Percentiles rank a stretch among this genome's conserved stretches.
Evolutionary conservation across 371 early-diverging fungal species (phyloP).

Genomic region (Blakeslea trispora): DNA sequence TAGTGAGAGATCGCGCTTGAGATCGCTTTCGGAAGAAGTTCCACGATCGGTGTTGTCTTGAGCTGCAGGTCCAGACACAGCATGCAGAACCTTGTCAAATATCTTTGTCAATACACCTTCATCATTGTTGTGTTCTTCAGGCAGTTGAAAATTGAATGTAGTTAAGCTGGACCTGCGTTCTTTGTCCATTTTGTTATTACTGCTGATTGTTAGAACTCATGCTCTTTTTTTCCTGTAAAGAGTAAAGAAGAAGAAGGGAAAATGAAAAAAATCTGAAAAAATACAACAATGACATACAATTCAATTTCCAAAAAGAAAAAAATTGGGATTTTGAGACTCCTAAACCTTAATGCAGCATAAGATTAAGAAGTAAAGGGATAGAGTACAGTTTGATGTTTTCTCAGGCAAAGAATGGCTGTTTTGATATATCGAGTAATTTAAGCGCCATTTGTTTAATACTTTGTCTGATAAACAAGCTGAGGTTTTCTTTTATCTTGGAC

Average conservation of each 20-base stretch:
- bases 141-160: slow-evolving; percentile 46
- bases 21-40: background rate
- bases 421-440: too few species aligned
- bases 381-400: too few species aligned
- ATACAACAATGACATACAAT: background rate
- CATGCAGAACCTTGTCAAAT: slow-evolving; percentile 55
- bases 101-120: slow-evolving; percentile 57
- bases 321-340: background rate
- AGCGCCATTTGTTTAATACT: too few species aligned
- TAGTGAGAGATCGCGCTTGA: background rate
- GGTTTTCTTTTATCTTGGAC: too few species aligned
- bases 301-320: background rate
- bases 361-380: background rate
- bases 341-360: background rate
- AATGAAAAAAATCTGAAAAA: background rate
- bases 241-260: too few species aligned
- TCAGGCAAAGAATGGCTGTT: too few species aligned
- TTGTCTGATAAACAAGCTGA: too few species aligned
- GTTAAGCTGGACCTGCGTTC: slow-evolving; percentile 39
- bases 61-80: slow-evolving; percentile 38
- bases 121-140: slow-evolving; percentile 45
- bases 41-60: slow-evolving; percentile 5
- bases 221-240: too few species aligned
- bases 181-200: slow-evolving; percentile 13
- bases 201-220: too few species aligned